phyloP scores from a whole-genome alignment of 2,329 filamentous ascomycete species.

The Colletotrichum cuscutae region DNA sequence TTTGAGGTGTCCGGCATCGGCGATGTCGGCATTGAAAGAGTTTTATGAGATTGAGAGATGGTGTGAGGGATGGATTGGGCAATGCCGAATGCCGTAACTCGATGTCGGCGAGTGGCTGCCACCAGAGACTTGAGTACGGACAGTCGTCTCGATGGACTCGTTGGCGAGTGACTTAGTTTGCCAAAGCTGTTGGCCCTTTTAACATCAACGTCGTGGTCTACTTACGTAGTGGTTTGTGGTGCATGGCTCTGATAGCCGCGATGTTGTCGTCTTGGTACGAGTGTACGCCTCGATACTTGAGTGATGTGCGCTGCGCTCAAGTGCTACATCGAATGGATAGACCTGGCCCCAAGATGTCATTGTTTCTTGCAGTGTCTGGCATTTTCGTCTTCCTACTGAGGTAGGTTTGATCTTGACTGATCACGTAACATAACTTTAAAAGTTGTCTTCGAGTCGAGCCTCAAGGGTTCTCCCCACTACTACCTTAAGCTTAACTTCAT shows the following conservation, averaged over 20 bases:
- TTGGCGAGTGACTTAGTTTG: background rate
- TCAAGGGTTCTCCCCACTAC: background rate
- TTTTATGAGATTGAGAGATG: background rate
- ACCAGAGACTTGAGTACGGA: too few species aligned
- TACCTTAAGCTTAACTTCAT: background rate
- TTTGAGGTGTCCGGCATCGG: background rate
- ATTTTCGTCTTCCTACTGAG: background rate
- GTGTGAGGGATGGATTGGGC: background rate
- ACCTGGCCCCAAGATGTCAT: background rate
- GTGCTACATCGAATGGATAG: background rate
- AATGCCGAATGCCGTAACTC: background rate
- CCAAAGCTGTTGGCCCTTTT: background rate
- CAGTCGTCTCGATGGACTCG: background rate
- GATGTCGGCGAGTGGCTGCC: background rate
- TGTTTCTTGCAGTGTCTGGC: background rate
- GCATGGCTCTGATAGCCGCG: background rate
- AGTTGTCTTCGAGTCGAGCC: background rate
- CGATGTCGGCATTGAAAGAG: background rate
- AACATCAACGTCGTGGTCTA: background rate
- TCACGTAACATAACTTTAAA: background rate
- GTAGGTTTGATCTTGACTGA: background rate
- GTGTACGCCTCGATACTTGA: background rate
- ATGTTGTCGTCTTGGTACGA: background rate
- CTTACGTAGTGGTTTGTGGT: too few species aligned
- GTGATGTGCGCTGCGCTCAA: background rate